phyloP scores from a whole-genome alignment of 345 rosid species.

The Firmiana major region DNA sequence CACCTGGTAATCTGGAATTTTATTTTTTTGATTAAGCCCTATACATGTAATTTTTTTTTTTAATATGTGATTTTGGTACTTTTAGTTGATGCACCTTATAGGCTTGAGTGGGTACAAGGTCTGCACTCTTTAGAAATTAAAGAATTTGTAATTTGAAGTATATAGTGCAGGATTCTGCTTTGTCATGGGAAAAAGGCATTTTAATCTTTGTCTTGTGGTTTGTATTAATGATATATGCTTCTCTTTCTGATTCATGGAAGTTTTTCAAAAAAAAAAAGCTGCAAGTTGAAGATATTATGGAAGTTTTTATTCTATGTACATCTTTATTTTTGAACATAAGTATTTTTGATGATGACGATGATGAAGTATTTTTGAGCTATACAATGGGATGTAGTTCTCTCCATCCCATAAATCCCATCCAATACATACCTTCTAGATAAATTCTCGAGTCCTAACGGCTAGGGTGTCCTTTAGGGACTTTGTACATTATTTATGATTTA shows the following conservation, averaged over 20 bases:
- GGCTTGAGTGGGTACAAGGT: not conserved
- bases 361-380: slow-evolving; percentile 4
- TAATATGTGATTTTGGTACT: not conserved
- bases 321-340: not conserved
- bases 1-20: slow-evolving; percentile 54
- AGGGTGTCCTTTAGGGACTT: not conserved
- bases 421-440: not conserved
- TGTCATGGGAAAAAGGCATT: not conserved
- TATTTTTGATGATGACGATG: no score
- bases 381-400: not conserved
- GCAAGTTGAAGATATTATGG: not conserved
- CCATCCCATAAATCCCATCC: not conserved
- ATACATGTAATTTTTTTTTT: not conserved
- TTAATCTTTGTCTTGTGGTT: not conserved
- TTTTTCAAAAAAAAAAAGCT: not conserved
- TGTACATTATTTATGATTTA: not conserved
- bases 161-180: not conserved
- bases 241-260: not conserved
- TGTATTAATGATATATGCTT: not conserved
- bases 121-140: not conserved
- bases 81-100: not conserved
- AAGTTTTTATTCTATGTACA: not conserved
- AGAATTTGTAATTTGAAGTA: slow-evolving; percentile 1
- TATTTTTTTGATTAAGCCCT: not conserved
- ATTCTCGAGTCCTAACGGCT: not conserved